A percentile compares a stretch with the other conserved stretches of the same genome.
Conservation (phyloP, 768 basidiomycete species). For the Trametes gibbosa region DNA sequence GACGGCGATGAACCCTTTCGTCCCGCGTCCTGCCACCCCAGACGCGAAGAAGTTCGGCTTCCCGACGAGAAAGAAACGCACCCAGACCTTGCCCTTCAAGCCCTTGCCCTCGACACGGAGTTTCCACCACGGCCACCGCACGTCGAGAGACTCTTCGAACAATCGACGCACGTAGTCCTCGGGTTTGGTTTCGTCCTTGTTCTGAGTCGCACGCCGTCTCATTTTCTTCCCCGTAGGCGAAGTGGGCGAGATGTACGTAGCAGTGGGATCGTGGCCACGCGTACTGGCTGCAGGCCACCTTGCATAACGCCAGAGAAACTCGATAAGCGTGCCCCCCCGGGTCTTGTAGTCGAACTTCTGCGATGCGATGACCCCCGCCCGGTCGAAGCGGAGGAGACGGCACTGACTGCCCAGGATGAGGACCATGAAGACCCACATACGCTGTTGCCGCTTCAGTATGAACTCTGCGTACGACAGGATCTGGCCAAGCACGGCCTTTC, state of each 20-base stretch:
- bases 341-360: background rate
- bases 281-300: background rate
- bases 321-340: background rate
- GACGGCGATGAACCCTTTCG: constrained; percentile 9
- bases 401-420: background rate
- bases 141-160: background rate
- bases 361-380: background rate
- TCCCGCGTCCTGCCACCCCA: constrained; percentile 5
- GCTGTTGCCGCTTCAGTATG: background rate
- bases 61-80: constrained; percentile 2
- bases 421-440: background rate
- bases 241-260: background rate
- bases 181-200: background rate
- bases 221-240: background rate
- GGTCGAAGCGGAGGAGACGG: constrained; percentile 4
- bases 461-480: background rate
- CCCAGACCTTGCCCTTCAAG: too few relatives aligned
- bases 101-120: background rate
- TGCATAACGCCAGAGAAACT: constrained; percentile 1
- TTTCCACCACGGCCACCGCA: background rate
- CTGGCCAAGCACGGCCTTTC: background rate
- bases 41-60: background rate
- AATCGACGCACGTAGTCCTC: background rate
- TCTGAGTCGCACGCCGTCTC: background rate
- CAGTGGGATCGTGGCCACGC: background rate